phyloP scores from a whole-genome alignment of 768 basidiomycete species.

The Phylloporus rhodoxanthus region DNA sequence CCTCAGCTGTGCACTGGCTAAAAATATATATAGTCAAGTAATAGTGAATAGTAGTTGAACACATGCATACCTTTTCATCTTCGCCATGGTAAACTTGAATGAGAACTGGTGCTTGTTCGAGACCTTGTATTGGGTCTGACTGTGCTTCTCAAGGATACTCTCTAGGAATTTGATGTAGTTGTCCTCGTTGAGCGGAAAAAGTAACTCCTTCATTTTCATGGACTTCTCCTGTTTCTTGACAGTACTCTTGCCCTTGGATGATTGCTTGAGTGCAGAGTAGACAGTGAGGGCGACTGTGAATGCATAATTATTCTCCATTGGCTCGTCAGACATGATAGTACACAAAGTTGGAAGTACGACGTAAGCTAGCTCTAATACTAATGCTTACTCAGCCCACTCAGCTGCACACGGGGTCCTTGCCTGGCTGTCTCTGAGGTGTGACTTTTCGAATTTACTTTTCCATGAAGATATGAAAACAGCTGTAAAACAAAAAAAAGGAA shows the following conservation, averaged over 20 bases:
- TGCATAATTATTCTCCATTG: conserved; percentile 24
- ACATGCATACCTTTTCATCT: background rate
- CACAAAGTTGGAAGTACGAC: background rate
- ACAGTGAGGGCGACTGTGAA: background rate
- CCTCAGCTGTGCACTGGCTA: background rate
- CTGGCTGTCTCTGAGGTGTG: no score
- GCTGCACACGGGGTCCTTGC: no score
- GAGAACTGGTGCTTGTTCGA: no score
- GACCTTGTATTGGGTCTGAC: background rate
- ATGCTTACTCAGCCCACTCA: background rate
- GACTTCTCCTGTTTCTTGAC: background rate
- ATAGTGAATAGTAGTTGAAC: background rate
- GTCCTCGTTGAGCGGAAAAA: background rate
- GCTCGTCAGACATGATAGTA: background rate
- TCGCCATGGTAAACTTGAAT: no score
- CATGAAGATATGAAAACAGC: no score
- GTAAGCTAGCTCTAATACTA: background rate
- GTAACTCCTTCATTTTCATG: background rate
- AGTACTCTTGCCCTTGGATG: no score
- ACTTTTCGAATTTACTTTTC: no score
- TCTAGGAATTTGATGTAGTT: conserved; percentile 23
- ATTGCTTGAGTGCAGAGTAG: background rate
- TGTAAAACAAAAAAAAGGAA: no score
- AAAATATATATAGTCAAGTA: background rate
- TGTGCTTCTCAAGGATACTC: conserved; percentile 3